Evolutionary conservation across 805 yeast genomes (phyloP).

Genomic region (Metschnikowia baotianmanensis): DNA sequence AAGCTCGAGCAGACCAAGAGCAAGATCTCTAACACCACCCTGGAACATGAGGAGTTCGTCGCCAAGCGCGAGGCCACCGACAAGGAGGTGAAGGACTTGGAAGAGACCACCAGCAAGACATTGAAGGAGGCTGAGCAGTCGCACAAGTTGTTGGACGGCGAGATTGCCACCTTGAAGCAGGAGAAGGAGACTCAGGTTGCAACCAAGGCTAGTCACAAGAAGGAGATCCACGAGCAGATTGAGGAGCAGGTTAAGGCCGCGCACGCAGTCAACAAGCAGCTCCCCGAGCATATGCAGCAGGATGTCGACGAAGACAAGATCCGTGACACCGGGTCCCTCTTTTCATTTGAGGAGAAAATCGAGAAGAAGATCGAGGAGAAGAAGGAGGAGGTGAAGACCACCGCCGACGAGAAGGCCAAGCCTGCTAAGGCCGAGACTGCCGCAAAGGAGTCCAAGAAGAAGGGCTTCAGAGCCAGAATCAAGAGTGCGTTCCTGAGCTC

Average conservation of each 20-base stretch:
- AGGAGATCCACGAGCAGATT: constrained; percentile 30
- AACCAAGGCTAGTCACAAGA: constrained; percentile 35
- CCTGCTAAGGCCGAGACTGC: not conserved
- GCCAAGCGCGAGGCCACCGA: constrained; percentile 39
- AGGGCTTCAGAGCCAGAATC: constrained; percentile 18
- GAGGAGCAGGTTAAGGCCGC: constrained; percentile 44
- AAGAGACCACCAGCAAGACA: constrained; percentile 24
- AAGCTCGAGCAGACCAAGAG: constrained; percentile 44
- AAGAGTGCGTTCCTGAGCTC: constrained; percentile 12
- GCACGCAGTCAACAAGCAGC: constrained; percentile 45
- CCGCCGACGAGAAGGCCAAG: not conserved
- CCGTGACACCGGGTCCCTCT: constrained; percentile 39
- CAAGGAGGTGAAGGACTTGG: constrained; percentile 38
- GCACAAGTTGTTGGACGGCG: constrained; percentile 38
- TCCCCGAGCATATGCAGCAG: constrained; percentile 51
- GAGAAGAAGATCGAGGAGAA: constrained; percentile 7
- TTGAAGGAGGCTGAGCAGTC: constrained; percentile 27
- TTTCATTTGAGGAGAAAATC: constrained; percentile 29
- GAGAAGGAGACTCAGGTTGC: constrained; percentile 38
- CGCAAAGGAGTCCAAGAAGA: constrained; percentile 8
- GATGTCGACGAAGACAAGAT: constrained; percentile 35
- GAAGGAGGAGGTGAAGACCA: constrained; percentile 6
- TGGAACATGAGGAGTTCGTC: constrained; percentile 32
- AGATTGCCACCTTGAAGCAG: constrained; percentile 40
- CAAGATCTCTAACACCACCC: constrained; percentile 33